A percentile compares a stretch with the other conserved stretches of the same genome.
These are phyloP conservation scores for Neoboletus subvelutipes DNA, from an alignment of 768 basidiomycete species.

Conservation along the genomic window DNA sequence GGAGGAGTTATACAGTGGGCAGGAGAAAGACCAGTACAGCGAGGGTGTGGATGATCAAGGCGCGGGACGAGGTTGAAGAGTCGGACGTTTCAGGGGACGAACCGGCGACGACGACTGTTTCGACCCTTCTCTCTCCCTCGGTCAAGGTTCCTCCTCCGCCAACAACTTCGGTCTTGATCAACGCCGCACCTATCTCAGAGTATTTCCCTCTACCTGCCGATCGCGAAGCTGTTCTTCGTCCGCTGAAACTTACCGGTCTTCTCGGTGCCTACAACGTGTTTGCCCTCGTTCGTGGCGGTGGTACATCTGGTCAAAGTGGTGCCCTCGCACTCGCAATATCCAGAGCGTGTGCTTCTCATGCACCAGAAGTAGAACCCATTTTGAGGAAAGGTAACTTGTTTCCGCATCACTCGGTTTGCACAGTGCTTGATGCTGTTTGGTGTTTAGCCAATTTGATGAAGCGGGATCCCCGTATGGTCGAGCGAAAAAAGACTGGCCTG, in stretches of 20 bases:
- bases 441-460: slow-evolving; percentile 74
- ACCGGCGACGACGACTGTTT: slow-evolving; percentile 5
- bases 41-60: slow-evolving; percentile 89
- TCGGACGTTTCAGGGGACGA: slow-evolving; percentile 1
- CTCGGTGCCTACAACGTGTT: slow-evolving; percentile 83
- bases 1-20: slow-evolving; percentile 85
- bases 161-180: slow-evolving; percentile 74
- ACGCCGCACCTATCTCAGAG: slow-evolving; percentile 73
- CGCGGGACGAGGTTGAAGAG: slow-evolving; percentile 39
- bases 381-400: slow-evolving; percentile 62
- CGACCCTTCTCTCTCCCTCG: slow-evolving; percentile 19
- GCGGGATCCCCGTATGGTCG: slow-evolving; percentile 96
- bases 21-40: slow-evolving; percentile 88
- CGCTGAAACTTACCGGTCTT: slow-evolving; percentile 79
- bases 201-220: slow-evolving; percentile 79
- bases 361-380: slow-evolving; percentile 60
- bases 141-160: slow-evolving; percentile 37
- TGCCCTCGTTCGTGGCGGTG: slow-evolving; percentile 79
- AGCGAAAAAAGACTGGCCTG: slow-evolving; percentile 94
- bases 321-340: slow-evolving; percentile 78
- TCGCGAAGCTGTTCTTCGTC: slow-evolving; percentile 78
- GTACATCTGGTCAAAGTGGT: slow-evolving; percentile 90
- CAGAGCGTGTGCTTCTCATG: slow-evolving; percentile 70
- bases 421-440: background rate
- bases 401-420: background rate